Evolutionary conservation across 2,329 filamentous ascomycete species (phyloP), one percentile per base, ranked within the genome.

Genomic region (Ascochyta koolunga): DNA sequence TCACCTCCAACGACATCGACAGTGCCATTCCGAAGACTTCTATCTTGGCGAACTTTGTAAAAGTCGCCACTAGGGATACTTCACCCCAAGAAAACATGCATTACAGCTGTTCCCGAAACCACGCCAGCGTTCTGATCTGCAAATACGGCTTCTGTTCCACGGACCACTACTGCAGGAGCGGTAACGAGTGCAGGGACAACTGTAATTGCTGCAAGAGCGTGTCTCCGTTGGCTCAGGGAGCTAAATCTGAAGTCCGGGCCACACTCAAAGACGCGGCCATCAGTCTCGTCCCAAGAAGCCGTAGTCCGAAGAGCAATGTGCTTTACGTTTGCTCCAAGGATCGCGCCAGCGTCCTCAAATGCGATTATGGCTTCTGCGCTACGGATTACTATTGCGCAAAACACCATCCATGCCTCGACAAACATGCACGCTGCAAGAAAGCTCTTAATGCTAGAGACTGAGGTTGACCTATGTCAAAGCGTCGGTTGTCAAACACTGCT

Each of bases 71-170:
- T 2, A 41, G 46, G 31, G 11, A 31, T 24, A n/a, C 42, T n/a
- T 39, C 37, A 21, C 33, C 46, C 32, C 29, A 51, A 27, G 37
- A 42, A n/a, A 22, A 50, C 27, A 41, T 46, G 38, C 31, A 51
- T 10, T 47, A 51, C 10, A 22, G 16, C 7, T 56, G 53, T 19
- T 56, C 47, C 32, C 33, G 40, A 19, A 42, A 56, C 15, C 42
- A 32, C 13, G 38, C 36, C 4, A 27, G 53, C 21, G 42, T 56
- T 22, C 32, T 56, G 24, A 47, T 50, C 25, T 56, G 53, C 38
- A 50, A 6, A 11, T 56, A 43, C 19, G 47, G 42, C 21, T 56
- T 56, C 38, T 56, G 53, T 16, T 51, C 46, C 8, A 51, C 32
- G 5, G 53, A 47, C 32, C 9, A 47, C 11, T 56, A 56, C 18